These are phyloP conservation scores for Calonectria fujianensis DNA, from an alignment of 2,329 filamentous ascomycete species.

Conservation along the genomic window DNA sequence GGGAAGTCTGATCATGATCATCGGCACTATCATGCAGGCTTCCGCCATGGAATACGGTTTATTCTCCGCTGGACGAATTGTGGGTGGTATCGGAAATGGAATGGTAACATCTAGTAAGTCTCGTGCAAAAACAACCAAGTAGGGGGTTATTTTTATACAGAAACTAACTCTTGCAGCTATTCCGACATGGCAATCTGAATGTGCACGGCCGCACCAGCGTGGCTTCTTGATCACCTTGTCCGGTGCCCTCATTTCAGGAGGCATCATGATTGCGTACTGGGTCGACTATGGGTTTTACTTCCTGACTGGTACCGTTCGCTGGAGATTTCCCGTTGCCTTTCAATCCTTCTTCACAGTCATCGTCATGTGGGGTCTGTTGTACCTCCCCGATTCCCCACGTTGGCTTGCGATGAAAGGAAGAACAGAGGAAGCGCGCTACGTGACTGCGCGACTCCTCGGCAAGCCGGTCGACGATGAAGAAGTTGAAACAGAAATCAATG, in stretches of 20 bases:
- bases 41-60: constrained; percentile 3
- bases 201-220: constrained; percentile 4
- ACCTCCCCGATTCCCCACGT: not conserved
- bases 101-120: constrained; percentile 13
- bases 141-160: fast-evolving
- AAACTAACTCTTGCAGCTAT: not conserved
- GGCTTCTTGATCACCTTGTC: constrained; percentile 15
- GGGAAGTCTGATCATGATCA: constrained; percentile 57
- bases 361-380: constrained; percentile 11
- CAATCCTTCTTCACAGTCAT: constrained; percentile 19
- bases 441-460: not conserved
- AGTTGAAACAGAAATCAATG: not conserved
- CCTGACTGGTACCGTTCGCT: not conserved
- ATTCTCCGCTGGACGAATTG: constrained; percentile 9
- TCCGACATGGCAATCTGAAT: constrained; percentile 13
- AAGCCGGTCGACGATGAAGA: not conserved
- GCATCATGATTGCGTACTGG: constrained; percentile 21
- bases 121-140: no score
- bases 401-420: constrained; percentile 10
- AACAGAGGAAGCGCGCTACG: not conserved
- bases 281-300: constrained; percentile 17
- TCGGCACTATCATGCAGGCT: constrained; percentile 51
- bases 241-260: constrained; percentile 10
- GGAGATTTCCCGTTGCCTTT: constrained; percentile 8
- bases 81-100: constrained; percentile 15